Base-by-base conservation (phyloP, 129 eudicot species). In the Flaveria trinervia region DNA sequence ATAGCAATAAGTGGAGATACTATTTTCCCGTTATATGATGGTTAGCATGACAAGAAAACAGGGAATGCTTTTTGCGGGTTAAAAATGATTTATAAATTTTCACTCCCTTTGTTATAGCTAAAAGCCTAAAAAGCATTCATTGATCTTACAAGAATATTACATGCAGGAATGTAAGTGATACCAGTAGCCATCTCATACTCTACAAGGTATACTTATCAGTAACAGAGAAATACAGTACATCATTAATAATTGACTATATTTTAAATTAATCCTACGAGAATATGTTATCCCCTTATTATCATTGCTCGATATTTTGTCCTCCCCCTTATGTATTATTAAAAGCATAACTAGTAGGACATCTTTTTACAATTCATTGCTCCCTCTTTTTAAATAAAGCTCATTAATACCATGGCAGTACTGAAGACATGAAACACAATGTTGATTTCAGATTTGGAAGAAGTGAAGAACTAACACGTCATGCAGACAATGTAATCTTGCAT, bases 181-280 rank as follows among this genome's bases (percentile, higher is more conserved):
- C 14, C 65, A 9, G 65, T 22, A 57, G 65, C 65, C 65, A 57
- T 18, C 65, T 57, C 65, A 20, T 57, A 57, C 64, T 56, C 11
- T 30, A 56, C 12, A 56, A 20, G 26, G 64, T 56, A 56, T 56
- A 18, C 30, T 20, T 15, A 18, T 13, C 5, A 28, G 2, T 18
- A 56, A 56, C 17, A 8, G 39, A 33, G 39, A 22, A 26, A 56
- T 26, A 8, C 30, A 28, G 30, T 28, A 13, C 65, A 22, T 18
- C 65, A 57, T 57, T 57, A 57, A 57, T 9, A 33, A 18, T 1
- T 20, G 65, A 57, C 60, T 54, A 6, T n/a, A 54, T 16, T 54
- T 57, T 14, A 57, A 57, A 20, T n/a, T n/a, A 52, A 16, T 5
- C 59, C 59, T n/a, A 52, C 59, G 6, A 52, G 59, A 52, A 16